These are phyloP conservation scores for Nothophoma quercina DNA, from an alignment of 2,329 filamentous ascomycete species.

Conservation along the genomic window DNA sequence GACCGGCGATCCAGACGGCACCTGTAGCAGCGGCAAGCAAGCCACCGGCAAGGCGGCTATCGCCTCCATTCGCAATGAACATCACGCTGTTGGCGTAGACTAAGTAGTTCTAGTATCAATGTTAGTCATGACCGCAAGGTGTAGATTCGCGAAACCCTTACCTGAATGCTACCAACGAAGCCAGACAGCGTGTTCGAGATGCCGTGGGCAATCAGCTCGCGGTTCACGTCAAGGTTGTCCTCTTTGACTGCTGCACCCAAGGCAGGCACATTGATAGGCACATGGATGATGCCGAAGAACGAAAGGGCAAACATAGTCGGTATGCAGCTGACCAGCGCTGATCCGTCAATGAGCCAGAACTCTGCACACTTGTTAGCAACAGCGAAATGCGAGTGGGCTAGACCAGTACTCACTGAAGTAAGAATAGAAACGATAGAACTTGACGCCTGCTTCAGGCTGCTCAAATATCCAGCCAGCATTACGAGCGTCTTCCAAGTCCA, in stretches of 20 bases:
- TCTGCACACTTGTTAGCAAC: constrained; percentile 58
- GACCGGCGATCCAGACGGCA: constrained; percentile 83
- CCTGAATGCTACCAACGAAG: constrained; percentile 81
- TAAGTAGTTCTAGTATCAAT: constrained; percentile 77
- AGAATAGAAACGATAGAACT: constrained; percentile 98
- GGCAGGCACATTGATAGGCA: constrained; percentile 97
- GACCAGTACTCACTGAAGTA: constrained; percentile 75
- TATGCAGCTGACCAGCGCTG: constrained; percentile 80
- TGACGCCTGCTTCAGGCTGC: constrained; percentile 81
- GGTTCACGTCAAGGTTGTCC: constrained; percentile 89
- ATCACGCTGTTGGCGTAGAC: constrained; percentile 98
- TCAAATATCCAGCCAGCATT: constrained; percentile 89
- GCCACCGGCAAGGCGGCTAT: constrained; percentile 83
- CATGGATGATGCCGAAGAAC: constrained; percentile 96
- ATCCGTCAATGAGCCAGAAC: constrained; percentile 82
- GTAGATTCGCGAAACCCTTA: constrained; percentile 31
- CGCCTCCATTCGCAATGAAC: constrained; percentile 91
- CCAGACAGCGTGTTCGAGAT: constrained; percentile 93
- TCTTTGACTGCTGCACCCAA: constrained; percentile 89
- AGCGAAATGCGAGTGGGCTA: neutral
- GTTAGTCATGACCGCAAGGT: constrained; percentile 27
- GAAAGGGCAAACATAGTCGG: constrained; percentile 97
- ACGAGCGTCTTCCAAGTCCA: constrained; percentile 73
- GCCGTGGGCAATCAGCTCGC: constrained; percentile 90
- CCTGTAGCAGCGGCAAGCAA: constrained; percentile 83